A percentile compares a stretch with the other conserved stretches of the same genome.
These are phyloP conservation scores for Ceratobasidium sp. DNA, from an alignment of 1,284 basidiomycete genomes.

Conservation along the genomic window DNA sequence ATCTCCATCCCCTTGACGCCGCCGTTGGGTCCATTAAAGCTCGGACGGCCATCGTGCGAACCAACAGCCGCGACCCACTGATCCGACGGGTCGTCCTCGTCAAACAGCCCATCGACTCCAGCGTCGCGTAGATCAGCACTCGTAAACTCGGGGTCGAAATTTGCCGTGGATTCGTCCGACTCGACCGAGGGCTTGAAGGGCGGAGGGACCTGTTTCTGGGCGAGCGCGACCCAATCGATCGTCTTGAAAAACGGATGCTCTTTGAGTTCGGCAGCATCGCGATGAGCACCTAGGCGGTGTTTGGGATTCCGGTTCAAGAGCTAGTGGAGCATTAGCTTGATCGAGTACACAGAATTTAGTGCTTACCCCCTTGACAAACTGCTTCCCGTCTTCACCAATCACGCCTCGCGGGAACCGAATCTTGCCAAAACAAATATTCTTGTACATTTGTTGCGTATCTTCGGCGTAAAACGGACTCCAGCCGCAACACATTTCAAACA, in stretches of 20 bases:
- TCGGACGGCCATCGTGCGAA: slow-evolving; percentile 48
- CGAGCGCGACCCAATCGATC: slow-evolving; percentile 90
- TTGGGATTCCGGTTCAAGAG: slow-evolving; percentile 98
- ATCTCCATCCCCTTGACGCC: slow-evolving; percentile 30
- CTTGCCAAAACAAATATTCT: slow-evolving; percentile 99
- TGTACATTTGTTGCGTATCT: slow-evolving; percentile 99
- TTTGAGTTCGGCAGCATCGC: slow-evolving; percentile 93
- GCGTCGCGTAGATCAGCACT: slow-evolving; percentile 78
- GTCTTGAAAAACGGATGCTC: slow-evolving; percentile 93
- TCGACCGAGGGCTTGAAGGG: slow-evolving; percentile 99
- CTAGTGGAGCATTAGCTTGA: slow-evolving; percentile 53
- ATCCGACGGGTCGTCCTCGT: slow-evolving; percentile 77
- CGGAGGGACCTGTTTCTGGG: slow-evolving; percentile 90
- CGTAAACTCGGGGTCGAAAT: slow-evolving; percentile 99
- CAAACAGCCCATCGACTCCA: slow-evolving; percentile 64
- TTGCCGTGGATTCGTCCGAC: slow-evolving; percentile 95
- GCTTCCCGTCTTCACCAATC: slow-evolving; percentile 97
- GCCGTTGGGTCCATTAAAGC: slow-evolving; percentile 37
- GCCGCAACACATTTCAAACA: slow-evolving; percentile 99
- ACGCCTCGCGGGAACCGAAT: slow-evolving; percentile 98
- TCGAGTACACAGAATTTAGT: slow-evolving; percentile 36
- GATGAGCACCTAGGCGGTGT: slow-evolving; percentile 89
- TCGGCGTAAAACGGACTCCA: slow-evolving; percentile 99
- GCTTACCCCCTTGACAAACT: slow-evolving; percentile 96
- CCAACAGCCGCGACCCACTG: slow-evolving; percentile 59